These are phyloP conservation scores for Aspergillus latus DNA, from an alignment of 2,329 filamentous ascomycete genomes.

Conservation along the genomic window DNA sequence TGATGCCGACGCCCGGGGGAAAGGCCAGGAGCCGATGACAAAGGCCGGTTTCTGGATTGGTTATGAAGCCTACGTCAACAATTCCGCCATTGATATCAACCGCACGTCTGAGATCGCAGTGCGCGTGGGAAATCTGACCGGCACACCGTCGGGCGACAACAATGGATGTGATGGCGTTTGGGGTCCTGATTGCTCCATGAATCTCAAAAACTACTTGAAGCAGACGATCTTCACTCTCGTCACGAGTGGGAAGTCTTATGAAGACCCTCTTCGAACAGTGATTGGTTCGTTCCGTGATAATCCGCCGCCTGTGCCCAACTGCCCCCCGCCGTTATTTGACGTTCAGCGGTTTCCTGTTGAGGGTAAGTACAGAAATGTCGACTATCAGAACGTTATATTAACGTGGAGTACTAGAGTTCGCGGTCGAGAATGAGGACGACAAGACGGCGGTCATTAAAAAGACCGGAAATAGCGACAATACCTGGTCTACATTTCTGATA, in stretches of 20 bases:
- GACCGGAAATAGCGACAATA: conserved; percentile 28
- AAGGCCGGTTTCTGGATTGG: conserved; percentile 40
- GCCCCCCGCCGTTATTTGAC: conserved; percentile 34
- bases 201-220: conserved; percentile 32
- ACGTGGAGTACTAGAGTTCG: conserved; percentile 29
- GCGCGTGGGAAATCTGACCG: conserved; percentile 39
- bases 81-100: conserved; percentile 30
- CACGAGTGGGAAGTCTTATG: conserved; percentile 28
- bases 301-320: conserved; percentile 26
- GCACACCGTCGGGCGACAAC: conserved; percentile 33
- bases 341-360: conserved; percentile 34
- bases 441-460: conserved; percentile 29
- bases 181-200: conserved; percentile 33
- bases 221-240: conserved; percentile 30
- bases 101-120: conserved; percentile 39
- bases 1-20: conserved; percentile 33
- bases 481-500: conserved; percentile 41
- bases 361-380: conserved; percentile 25
- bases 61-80: conserved; percentile 33
- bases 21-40: conserved; percentile 35
- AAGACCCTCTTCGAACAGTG: conserved; percentile 31
- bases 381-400: conserved; percentile 2
- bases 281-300: conserved; percentile 29
- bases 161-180: conserved; percentile 42
- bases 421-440: conserved; percentile 30